Evolutionary conservation across 345 rosid genomes (phyloP), one percentile per base, ranked within the genome.

Genomic region (Cardiospermum halicacabum): DNA sequence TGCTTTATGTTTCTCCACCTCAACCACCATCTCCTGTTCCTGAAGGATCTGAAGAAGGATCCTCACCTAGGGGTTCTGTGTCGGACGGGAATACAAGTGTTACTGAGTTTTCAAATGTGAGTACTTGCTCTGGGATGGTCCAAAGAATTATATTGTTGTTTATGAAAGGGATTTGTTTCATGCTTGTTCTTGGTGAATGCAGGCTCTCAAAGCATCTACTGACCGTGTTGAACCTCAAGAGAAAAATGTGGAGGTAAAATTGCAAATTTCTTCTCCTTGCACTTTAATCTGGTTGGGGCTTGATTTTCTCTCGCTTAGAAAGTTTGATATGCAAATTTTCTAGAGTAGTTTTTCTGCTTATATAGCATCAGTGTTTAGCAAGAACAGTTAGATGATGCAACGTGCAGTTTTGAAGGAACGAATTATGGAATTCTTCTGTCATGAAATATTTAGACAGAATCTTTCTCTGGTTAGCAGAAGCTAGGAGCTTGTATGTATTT

Each of bases 11-110:
- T 19, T 73, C 96, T 67, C 96, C 96, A 9, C 88, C 86, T 53
- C 87, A 77, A 39, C 91, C 96, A 2, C 89, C 89, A 62, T 85
- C 96, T 69, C 92, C 92, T 42, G 89, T 85, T 68, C 78, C 75
- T 0, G 96, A 85, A 78, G 96, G 86, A 24, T 82, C 96, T 0
- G 96, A 88, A 70, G 92, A 88, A 69, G 91, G 85, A 18, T 84
- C 92, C 56, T 82, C 96, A 1, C 89, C 91, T 0, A 72, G 91
- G 69, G 91, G 84, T 61, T 88, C 86, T 62, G 75, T 82, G 34
- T 84, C 85, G 0, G 92, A 82, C 48, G 89, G 89, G 18, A 79
- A 78, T 74, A 74, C 62, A 31, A 82, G 73, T 60, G 81, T 78
- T 26, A 36, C 77, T 66, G 92, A 84, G 43, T 78, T 84, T 56